These are phyloP conservation scores for Candida manassasensis DNA, from an alignment of 805 yeast species.

Conservation along the genomic window DNA sequence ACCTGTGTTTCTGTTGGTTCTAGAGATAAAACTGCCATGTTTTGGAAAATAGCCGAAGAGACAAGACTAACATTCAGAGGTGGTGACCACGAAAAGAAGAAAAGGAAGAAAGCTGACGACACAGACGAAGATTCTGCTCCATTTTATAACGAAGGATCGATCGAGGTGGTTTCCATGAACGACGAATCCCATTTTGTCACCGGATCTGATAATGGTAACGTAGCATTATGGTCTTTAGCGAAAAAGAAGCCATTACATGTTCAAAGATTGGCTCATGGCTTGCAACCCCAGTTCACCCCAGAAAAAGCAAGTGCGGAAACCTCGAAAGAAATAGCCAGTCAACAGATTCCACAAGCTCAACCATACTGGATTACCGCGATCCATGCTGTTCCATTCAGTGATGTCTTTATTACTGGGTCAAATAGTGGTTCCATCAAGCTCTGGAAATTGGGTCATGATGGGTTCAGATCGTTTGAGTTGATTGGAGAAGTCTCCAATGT, in stretches of 20 bases:
- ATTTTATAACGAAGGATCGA: slow-evolving; percentile 73
- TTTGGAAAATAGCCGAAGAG: slow-evolving; percentile 97
- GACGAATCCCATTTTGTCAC: slow-evolving; percentile 92
- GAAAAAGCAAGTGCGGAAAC: slow-evolving; percentile 43
- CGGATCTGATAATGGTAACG: slow-evolving; percentile 90
- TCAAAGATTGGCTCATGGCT: slow-evolving; percentile 73
- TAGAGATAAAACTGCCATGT: slow-evolving; percentile 90
- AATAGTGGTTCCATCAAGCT: slow-evolving; percentile 73
- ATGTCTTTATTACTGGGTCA: slow-evolving; percentile 83
- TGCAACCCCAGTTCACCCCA: slow-evolving; percentile 43
- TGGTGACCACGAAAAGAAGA: slow-evolving; percentile 58
- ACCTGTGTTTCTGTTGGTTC: slow-evolving; percentile 95
- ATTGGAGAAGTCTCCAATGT: slow-evolving; percentile 56
- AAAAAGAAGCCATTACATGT: slow-evolving; percentile 83
- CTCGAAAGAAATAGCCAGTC: slow-evolving; percentile 43
- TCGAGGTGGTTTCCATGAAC: slow-evolving; percentile 84
- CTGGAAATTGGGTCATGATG: slow-evolving; percentile 66
- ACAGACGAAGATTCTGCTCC: slow-evolving; percentile 12
- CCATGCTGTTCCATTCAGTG: slow-evolving; percentile 78
- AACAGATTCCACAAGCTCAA: slow-evolving; percentile 62
- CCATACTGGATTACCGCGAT: slow-evolving; percentile 87
- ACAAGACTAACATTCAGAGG: slow-evolving; percentile 90
- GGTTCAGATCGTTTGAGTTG: slow-evolving; percentile 53
- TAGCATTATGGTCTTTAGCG: slow-evolving; percentile 84
- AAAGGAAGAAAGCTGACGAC: slow-evolving; percentile 29